Evolutionary conservation across 306 rosid species (phyloP).

Genomic region (Cicer cuneatum): DNA sequence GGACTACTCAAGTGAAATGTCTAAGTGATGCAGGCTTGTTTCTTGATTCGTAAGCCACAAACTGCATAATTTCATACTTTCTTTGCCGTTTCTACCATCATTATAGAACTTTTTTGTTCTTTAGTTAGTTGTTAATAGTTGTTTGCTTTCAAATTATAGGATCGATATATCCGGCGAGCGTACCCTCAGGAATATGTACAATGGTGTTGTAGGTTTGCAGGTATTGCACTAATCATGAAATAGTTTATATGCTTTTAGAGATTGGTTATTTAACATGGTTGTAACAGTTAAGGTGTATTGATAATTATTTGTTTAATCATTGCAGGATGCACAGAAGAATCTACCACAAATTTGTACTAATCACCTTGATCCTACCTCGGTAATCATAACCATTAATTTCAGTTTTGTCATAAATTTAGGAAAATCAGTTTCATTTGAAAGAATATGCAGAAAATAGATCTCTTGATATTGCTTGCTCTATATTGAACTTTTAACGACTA

Average conservation of each 20-base stretch:
- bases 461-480: slow-evolving; percentile 7
- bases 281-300: slow-evolving; percentile 11
- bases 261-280: neutral
- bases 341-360: slow-evolving; percentile 73
- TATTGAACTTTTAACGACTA: slow-evolving; percentile 37
- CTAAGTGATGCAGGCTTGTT: slow-evolving; percentile 96
- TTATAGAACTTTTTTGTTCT: neutral
- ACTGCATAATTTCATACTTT: slow-evolving; percentile 26
- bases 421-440: slow-evolving; percentile 28
- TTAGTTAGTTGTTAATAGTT: slow-evolving; percentile 19
- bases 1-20: slow-evolving; percentile 79
- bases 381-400: slow-evolving; percentile 47
- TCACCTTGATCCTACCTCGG: slow-evolving; percentile 86
- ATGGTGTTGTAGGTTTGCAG: slow-evolving; percentile 84
- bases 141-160: slow-evolving; percentile 52
- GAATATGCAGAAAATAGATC: slow-evolving; percentile 27
- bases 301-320: slow-evolving; percentile 36
- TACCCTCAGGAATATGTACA: slow-evolving; percentile 66
- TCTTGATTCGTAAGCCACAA: slow-evolving; percentile 78
- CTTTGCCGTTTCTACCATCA: slow-evolving; percentile 11
- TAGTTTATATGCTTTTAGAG: neutral
- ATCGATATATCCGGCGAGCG: slow-evolving; percentile 73
- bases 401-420: neutral
- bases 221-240: slow-evolving; percentile 46
- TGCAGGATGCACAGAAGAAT: slow-evolving; percentile 69